These are phyloP conservation scores for Penicillium verhagenii DNA, from an alignment of 495 filamentous ascomycete genomes.

Conservation along the genomic window DNA sequence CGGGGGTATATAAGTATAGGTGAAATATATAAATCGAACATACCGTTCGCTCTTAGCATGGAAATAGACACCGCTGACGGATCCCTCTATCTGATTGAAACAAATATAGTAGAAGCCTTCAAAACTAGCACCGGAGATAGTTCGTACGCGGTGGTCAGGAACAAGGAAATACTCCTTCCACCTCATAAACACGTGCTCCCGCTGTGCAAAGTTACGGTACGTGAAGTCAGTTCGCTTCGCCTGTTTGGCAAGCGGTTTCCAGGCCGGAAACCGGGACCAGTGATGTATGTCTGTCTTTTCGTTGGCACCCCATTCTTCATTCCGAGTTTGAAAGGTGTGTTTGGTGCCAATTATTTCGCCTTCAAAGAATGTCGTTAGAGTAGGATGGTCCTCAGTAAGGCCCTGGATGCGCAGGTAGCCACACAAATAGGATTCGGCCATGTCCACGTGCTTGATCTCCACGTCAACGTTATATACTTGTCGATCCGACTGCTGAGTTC, in stretches of 20 bases:
- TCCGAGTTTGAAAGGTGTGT: constrained; percentile 87
- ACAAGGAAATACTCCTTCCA: constrained; percentile 99
- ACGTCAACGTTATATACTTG: constrained; percentile 95
- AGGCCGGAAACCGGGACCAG: constrained; percentile 88
- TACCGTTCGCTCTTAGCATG: constrained; percentile 97
- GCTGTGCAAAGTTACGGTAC: constrained; percentile 64
- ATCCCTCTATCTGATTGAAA: constrained; percentile 88
- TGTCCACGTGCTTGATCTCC: constrained; percentile 94
- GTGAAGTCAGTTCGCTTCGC: constrained; percentile 76
- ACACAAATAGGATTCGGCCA: constrained; percentile 91
- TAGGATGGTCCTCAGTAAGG: constrained; percentile 95
- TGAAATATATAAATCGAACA: constrained; percentile 32
- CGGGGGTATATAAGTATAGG: neutral
- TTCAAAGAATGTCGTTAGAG: constrained; percentile 96
- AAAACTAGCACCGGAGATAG: constrained; percentile 91
- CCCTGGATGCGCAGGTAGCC: constrained; percentile 97
- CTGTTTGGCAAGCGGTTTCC: constrained; percentile 73
- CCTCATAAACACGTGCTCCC: constrained; percentile 96
- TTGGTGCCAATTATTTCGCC: constrained; percentile 97
- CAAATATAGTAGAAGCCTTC: constrained; percentile 99
- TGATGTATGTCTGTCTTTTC: constrained; percentile 93
- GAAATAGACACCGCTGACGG: constrained; percentile 92
- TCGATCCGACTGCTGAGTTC: constrained; percentile 87
- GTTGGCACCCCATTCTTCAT: constrained; percentile 86
- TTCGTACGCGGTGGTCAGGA: constrained; percentile 86